These are phyloP conservation scores for Phytophthora ohioensis DNA, from an alignment of 352 stramenopile genomes.

Conservation along the genomic window DNA sequence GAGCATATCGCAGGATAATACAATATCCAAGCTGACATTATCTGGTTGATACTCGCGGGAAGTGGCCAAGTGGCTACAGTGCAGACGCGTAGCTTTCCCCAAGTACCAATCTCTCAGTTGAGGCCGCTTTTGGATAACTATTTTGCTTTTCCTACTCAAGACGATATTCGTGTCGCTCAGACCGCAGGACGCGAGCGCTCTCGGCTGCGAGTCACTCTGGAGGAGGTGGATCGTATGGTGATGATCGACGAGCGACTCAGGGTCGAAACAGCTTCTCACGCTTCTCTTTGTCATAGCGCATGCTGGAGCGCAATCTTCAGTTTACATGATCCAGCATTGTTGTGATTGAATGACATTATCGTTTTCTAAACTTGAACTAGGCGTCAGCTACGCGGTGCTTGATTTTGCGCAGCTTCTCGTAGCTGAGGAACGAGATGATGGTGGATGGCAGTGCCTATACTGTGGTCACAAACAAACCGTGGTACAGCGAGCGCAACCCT, in stretches of 20 bases:
- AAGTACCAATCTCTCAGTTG: background rate
- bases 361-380: constrained; percentile 4
- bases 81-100: background rate
- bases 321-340: too few relatives aligned
- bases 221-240: background rate
- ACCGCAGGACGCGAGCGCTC: background rate
- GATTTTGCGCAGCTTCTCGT: constrained; percentile 79
- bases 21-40: constrained; percentile 21
- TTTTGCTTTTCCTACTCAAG: constrained; percentile 7
- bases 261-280: constrained; percentile 13
- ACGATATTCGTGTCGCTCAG: constrained; percentile 11
- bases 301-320: constrained; percentile 3
- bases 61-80: background rate
- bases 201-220: constrained; percentile 6
- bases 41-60: constrained; percentile 11
- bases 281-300: constrained; percentile 20
- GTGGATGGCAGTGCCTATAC: constrained; percentile 77
- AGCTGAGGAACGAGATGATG: constrained; percentile 83
- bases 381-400: constrained; percentile 48
- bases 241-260: background rate
- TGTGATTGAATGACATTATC: too few relatives aligned
- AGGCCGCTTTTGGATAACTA: background rate
- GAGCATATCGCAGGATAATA: constrained; percentile 16
- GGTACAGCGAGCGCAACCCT: constrained; percentile 66
- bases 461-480: constrained; percentile 75